Conservation (phyloP, 805 yeast genomes). For the Tetrapisispora taiwanensis region DNA sequence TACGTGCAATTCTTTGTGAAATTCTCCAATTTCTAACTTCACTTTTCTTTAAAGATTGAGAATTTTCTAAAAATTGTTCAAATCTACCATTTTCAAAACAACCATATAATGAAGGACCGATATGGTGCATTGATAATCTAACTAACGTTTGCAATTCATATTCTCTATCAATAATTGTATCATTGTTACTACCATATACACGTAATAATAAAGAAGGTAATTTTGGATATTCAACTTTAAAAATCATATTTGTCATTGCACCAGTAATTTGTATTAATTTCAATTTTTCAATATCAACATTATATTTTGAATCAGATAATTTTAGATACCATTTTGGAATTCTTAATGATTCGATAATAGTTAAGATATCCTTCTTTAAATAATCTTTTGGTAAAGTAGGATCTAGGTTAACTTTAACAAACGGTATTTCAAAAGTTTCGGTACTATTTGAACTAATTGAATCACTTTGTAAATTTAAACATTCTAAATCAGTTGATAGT, state of each 20-base stretch:
- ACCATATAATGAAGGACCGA: slow-evolving; percentile 85
- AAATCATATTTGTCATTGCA: slow-evolving; percentile 87
- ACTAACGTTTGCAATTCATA: slow-evolving; percentile 63
- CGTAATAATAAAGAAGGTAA: slow-evolving; percentile 62
- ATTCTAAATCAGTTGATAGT: neutral
- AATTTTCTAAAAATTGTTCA: slow-evolving; percentile 84
- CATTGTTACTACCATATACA: slow-evolving; percentile 83
- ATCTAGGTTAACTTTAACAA: slow-evolving; percentile 53
- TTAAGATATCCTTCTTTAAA: slow-evolving; percentile 69
- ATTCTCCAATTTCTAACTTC: slow-evolving; percentile 69
- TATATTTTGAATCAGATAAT: slow-evolving; percentile 23
- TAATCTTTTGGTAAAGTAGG: slow-evolving; percentile 73
- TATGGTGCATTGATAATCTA: slow-evolving; percentile 62
- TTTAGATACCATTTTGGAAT: slow-evolving; percentile 70
- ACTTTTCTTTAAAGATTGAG: slow-evolving; percentile 60
- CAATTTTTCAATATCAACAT: slow-evolving; percentile 35
- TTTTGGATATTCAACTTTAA: slow-evolving; percentile 54
- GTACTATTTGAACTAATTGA: slow-evolving; percentile 1
- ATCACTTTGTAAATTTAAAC: neutral
- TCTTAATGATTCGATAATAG: slow-evolving; percentile 49
- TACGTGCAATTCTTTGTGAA: slow-evolving; percentile 78
- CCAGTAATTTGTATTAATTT: slow-evolving; percentile 68
- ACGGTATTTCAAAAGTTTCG: slow-evolving; percentile 34
- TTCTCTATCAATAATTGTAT: slow-evolving; percentile 75
- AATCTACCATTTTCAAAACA: slow-evolving; percentile 87